Percentiles rank a stretch among this genome's conserved stretches.
These are phyloP conservation scores for Hericium coralloides DNA, from an alignment of 768 basidiomycete genomes.

Conservation along the genomic window DNA sequence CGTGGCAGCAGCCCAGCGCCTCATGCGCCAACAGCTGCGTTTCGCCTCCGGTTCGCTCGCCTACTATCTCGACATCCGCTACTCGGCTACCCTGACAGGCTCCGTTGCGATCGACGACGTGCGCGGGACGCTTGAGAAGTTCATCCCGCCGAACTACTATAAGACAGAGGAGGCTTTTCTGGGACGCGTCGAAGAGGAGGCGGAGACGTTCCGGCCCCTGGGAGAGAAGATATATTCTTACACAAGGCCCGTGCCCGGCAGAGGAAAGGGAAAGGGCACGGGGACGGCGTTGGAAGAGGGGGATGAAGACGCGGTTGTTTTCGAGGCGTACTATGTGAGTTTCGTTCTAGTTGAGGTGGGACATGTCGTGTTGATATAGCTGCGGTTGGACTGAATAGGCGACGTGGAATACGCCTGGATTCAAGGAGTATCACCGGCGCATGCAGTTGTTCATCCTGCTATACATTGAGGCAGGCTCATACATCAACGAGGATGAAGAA, in stretches of 20 bases:
- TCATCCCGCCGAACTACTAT: slow-evolving; percentile 76
- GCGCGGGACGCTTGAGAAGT: slow-evolving; percentile 63
- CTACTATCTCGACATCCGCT: slow-evolving; percentile 64
- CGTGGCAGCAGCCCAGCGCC: background rate
- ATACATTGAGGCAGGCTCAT: slow-evolving; percentile 93
- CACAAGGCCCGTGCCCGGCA: slow-evolving; percentile 39
- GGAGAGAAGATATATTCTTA: slow-evolving; percentile 77
- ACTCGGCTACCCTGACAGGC: slow-evolving; percentile 55
- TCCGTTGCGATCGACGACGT: slow-evolving; percentile 80
- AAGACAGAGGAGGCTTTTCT: slow-evolving; percentile 61
- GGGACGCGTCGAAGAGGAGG: slow-evolving; percentile 66
- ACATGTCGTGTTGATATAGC: background rate
- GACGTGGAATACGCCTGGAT: slow-evolving; percentile 80
- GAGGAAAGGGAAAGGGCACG: slow-evolving; percentile 53
- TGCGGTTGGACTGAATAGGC: slow-evolving; percentile 35
- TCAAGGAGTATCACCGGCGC: slow-evolving; percentile 80
- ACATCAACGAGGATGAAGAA: slow-evolving; percentile 89
- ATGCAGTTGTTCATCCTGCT: slow-evolving; percentile 94
- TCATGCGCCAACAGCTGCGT: slow-evolving; percentile 43
- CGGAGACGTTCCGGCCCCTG: slow-evolving; percentile 64
- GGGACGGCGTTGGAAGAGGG: slow-evolving; percentile 38
- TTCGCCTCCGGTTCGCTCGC: slow-evolving; percentile 83
- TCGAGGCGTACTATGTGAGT: slow-evolving; percentile 86
- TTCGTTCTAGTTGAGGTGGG: background rate
- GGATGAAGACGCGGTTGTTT: slow-evolving; percentile 58